A percentile compares a stretch with the other conserved stretches of the same genome.
Evolutionary conservation across 192 early-diverging fungal genomes (phyloP).

Genomic region (Coemansia sp.): DNA sequence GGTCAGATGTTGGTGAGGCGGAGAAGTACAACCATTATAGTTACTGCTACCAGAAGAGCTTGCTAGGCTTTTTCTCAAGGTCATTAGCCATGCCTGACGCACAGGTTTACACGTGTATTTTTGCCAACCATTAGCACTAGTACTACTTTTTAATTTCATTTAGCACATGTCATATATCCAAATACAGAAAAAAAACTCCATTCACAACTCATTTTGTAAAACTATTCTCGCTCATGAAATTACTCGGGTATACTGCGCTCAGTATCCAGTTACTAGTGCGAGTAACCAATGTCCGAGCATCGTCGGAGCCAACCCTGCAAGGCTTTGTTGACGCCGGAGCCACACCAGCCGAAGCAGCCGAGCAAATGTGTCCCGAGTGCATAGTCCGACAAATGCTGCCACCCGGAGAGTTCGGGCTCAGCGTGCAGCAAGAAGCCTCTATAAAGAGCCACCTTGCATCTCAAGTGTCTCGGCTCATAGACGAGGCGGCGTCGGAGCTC

Average conservation of each 20-base stretch:
- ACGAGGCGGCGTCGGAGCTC: constrained; percentile 14
- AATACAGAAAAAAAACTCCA: neutral
- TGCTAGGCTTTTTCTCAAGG: no score
- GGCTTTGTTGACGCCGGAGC: neutral
- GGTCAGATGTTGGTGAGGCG: no score
- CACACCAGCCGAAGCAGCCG: neutral
- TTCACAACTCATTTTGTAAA: neutral
- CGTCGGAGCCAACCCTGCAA: constrained; percentile 1
- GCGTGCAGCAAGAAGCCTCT: neutral
- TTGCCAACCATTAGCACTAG: no score
- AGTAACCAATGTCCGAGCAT: constrained; percentile 5
- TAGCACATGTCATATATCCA: no score
- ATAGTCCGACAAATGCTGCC: constrained; percentile 22
- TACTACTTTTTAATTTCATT: no score
- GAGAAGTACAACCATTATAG: no score
- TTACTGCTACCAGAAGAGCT: no score
- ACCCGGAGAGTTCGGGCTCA: neutral
- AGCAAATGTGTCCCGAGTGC: constrained; percentile 16
- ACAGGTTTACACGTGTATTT: no score
- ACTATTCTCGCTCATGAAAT: neutral
- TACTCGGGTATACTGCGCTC: constrained; percentile 6
- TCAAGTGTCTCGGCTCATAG: constrained; percentile 20
- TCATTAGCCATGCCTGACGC: no score
- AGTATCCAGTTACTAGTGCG: constrained; percentile 6
- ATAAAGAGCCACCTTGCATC: constrained; percentile 6